Conservation (phyloP, 768 basidiomycete genomes). For the Hypholoma sublateritium region DNA sequence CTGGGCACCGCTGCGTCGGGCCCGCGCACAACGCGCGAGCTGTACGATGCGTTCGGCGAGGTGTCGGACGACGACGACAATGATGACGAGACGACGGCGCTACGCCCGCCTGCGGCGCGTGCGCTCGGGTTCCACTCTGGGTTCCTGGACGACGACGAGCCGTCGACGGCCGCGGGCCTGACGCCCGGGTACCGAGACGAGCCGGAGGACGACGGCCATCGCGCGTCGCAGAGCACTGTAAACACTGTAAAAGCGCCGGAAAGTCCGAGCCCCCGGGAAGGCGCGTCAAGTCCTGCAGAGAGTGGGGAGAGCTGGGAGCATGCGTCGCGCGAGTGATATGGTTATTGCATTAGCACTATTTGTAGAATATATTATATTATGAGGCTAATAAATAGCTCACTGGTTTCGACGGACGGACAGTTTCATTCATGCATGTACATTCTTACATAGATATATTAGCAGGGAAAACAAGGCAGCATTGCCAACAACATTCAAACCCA, state of each 20-base stretch:
- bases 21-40: slow-evolving; percentile 71
- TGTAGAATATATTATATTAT: slow-evolving; percentile 10
- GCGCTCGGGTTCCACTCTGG: slow-evolving; percentile 70
- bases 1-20: slow-evolving; percentile 43
- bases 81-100: slow-evolving; percentile 67
- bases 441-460: slow-evolving; percentile 14
- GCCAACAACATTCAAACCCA: neutral
- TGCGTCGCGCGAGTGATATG: slow-evolving; percentile 35
- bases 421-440: slow-evolving; percentile 3
- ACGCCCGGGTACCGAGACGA: slow-evolving; percentile 54
- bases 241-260: slow-evolving; percentile 7
- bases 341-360: neutral
- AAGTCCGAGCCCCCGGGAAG: slow-evolving; percentile 15
- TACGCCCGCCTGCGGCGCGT: slow-evolving; percentile 42
- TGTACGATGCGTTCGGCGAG: slow-evolving; percentile 97
- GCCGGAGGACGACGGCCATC: slow-evolving; percentile 35
- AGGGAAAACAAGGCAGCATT: slow-evolving; percentile 1
- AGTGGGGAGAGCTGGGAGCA: slow-evolving; percentile 81
- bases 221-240: slow-evolving; percentile 2
- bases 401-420: neutral
- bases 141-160: slow-evolving; percentile 80
- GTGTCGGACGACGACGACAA: slow-evolving; percentile 77
- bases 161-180: slow-evolving; percentile 31
- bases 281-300: slow-evolving; percentile 36
- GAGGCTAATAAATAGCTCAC: neutral